Evolutionary conservation across 306 rosid genomes (phyloP).

Genomic region (Lablab purpureus): DNA sequence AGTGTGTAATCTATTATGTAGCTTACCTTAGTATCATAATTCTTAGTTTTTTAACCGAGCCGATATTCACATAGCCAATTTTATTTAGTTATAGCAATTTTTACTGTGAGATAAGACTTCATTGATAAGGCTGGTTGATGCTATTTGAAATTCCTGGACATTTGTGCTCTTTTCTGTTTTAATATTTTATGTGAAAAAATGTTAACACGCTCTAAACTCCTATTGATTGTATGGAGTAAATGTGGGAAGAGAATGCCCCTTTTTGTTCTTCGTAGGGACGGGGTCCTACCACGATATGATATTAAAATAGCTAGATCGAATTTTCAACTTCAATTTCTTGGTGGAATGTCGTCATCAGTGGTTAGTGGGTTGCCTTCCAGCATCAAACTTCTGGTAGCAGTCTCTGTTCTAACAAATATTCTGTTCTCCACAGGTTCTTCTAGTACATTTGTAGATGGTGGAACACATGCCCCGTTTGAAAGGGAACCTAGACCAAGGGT

Average conservation of each 20-base stretch:
- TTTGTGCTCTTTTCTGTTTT: background rate
- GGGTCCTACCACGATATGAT: constrained; percentile 25
- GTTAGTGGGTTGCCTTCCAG: constrained; percentile 35
- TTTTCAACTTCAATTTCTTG: constrained; percentile 20
- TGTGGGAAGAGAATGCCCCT: background rate
- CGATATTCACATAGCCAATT: too few relatives aligned
- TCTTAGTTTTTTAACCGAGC: too few relatives aligned
- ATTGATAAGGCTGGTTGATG: background rate
- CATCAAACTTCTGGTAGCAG: constrained; percentile 29
- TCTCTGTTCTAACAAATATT: constrained; percentile 29
- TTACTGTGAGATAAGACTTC: too few relatives aligned
- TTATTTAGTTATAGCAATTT: background rate
- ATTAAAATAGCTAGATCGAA: constrained; percentile 12
- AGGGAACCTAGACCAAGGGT: background rate
- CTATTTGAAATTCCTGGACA: background rate
- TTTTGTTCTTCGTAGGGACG: constrained; percentile 1
- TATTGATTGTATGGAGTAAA: background rate
- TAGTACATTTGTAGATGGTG: constrained; percentile 24
- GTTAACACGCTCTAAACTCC: background rate
- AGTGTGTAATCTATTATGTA: too few relatives aligned
- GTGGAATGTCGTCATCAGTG: constrained; percentile 42
- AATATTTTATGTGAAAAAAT: background rate
- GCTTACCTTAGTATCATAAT: too few relatives aligned
- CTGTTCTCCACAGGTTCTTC: constrained; percentile 37
- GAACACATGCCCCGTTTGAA: constrained; percentile 4